Evolutionary conservation across 2,329 filamentous ascomycete genomes (phyloP).

Genomic region (Ophiostoma sp.): DNA sequence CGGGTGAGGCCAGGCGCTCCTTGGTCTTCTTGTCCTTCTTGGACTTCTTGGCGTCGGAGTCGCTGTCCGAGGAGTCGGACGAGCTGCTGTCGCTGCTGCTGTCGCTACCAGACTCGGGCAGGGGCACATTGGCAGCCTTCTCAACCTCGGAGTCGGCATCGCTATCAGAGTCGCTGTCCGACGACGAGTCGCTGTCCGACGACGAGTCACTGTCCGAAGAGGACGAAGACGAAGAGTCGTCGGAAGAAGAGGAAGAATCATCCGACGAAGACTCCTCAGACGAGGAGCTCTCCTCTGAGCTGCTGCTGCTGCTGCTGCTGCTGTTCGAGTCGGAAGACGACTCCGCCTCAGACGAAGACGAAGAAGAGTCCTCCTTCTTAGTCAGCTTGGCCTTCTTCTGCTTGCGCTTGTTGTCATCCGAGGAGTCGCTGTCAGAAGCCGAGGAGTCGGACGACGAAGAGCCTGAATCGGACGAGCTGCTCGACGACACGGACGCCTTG

Average conservation of each 20-base stretch:
- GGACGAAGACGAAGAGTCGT: slow-evolving; percentile 25
- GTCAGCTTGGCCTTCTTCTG: slow-evolving; percentile 26
- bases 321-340: slow-evolving; percentile 5
- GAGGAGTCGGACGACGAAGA: slow-evolving; percentile 34
- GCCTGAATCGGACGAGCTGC: slow-evolving; percentile 36
- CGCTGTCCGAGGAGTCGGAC: slow-evolving; percentile 14
- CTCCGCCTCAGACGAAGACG: slow-evolving; percentile 16
- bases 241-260: slow-evolving; percentile 15
- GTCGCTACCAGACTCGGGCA: slow-evolving; percentile 34
- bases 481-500: slow-evolving; percentile 41
- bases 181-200: slow-evolving; percentile 20
- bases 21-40: slow-evolving; percentile 12
- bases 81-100: slow-evolving; percentile 17
- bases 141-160: slow-evolving; percentile 28
- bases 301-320: slow-evolving; percentile 11
- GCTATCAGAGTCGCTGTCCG: slow-evolving; percentile 22
- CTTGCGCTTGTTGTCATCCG: slow-evolving; percentile 25
- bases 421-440: slow-evolving; percentile 32
- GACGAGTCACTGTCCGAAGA: slow-evolving; percentile 15
- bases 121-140: slow-evolving; percentile 29
- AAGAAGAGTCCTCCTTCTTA: slow-evolving; percentile 21
- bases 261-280: slow-evolving; percentile 19
- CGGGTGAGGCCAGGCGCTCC: slow-evolving; percentile 13
- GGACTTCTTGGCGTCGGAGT: slow-evolving; percentile 14
- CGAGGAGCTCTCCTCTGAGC: slow-evolving; percentile 25